Evolutionary conservation across 2,329 filamentous ascomycete genomes (phyloP).

Genomic region (Raffaelea ambrosiae): DNA sequence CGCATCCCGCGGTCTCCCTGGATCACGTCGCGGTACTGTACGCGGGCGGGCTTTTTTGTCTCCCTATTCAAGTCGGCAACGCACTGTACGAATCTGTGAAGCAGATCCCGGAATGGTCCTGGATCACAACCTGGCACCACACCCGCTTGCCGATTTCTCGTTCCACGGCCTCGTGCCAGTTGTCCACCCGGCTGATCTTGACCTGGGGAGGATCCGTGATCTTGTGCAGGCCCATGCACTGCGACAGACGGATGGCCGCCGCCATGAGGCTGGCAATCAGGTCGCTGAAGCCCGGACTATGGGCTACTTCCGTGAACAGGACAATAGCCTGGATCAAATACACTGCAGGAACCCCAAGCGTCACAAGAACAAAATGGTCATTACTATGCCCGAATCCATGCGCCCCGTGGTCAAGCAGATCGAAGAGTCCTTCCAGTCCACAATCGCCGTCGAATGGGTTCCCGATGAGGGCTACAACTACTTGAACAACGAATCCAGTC

Average conservation of each 20-base stretch:
- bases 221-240: conserved; percentile 19
- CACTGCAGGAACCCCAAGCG: too few species aligned
- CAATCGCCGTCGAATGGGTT: too few species aligned
- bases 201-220: conserved; percentile 7
- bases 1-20: too few species aligned
- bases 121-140: conserved; percentile 26
- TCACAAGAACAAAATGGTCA: too few species aligned
- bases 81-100: conserved; percentile 26
- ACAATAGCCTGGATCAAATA: conserved; percentile 25
- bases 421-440: too few species aligned
- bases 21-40: too few species aligned
- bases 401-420: too few species aligned
- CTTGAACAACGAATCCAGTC: too few species aligned
- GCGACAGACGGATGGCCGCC: conserved; percentile 24
- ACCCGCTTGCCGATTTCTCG: conserved; percentile 23
- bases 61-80: too few species aligned
- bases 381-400: too few species aligned
- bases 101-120: conserved; percentile 23
- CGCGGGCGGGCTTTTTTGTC: too few species aligned
- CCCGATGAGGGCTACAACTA: too few species aligned
- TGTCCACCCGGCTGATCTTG: background rate
- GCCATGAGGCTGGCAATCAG: conserved; percentile 23
- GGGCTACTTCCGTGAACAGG: conserved; percentile 24
- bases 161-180: conserved; percentile 15
- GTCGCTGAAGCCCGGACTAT: conserved; percentile 25